Percentiles rank a stretch among this genome's conserved stretches.
phyloP scores from a whole-genome alignment of 805 yeast genomes.

The Wickerhamomyces hampshirensis region DNA sequence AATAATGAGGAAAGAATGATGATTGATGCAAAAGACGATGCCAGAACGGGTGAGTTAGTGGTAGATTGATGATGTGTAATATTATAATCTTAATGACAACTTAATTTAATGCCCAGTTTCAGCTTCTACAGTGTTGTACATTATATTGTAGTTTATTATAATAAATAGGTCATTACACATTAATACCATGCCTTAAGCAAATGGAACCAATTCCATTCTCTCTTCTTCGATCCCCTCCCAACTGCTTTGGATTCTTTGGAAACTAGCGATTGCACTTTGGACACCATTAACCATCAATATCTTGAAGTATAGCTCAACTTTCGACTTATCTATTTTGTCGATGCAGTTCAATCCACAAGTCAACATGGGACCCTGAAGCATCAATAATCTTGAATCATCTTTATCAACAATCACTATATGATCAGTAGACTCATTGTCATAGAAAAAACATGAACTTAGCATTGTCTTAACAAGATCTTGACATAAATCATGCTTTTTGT shows the following conservation, averaged over 20 bases:
- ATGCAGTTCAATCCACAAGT: slow-evolving; percentile 16
- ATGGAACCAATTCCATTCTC: slow-evolving; percentile 16
- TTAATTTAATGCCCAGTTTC: no score
- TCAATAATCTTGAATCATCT: slow-evolving; percentile 17
- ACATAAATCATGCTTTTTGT: slow-evolving; percentile 20
- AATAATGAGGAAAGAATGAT: slow-evolving; percentile 31
- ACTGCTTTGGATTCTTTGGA: slow-evolving; percentile 12
- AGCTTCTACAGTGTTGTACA: no score
- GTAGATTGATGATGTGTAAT: slow-evolving; percentile 5
- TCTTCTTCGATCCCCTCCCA: slow-evolving; percentile 19
- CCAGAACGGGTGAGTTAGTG: slow-evolving; percentile 31
- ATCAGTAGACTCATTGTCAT: slow-evolving; percentile 2
- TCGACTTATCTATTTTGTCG: slow-evolving; percentile 8
- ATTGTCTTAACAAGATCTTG: slow-evolving; percentile 15
- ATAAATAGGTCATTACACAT: no score
- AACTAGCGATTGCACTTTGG: slow-evolving; percentile 17
- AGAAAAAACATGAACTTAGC: slow-evolving; percentile 18
- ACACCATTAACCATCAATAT: slow-evolving; percentile 15
- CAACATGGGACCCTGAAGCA: slow-evolving; percentile 23
- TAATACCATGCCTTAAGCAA: slow-evolving; percentile 16
- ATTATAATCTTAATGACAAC: no score
- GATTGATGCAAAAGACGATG: slow-evolving; percentile 32
- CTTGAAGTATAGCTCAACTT: slow-evolving; percentile 14
- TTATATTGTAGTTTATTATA: no score
- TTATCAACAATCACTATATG: slow-evolving; percentile 5